Base-by-base conservation (phyloP, 345 rosid genomes). In the Geranium rotundifolium region DNA sequence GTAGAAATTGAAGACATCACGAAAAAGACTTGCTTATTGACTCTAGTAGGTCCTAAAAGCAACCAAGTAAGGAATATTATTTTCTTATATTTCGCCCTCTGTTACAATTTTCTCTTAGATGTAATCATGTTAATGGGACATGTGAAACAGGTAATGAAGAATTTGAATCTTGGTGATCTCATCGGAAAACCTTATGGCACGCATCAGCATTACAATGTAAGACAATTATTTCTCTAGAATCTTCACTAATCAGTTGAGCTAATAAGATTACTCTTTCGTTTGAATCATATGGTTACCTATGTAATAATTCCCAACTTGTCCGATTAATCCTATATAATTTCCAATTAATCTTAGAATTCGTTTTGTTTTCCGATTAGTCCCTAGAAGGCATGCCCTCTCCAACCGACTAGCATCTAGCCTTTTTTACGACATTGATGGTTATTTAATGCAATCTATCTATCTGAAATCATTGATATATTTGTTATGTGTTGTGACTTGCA, bases 1-100 rank as follows among this genome's bases (percentile, higher is more conserved):
- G 90, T 91, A 30, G 91, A 83, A 75, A 80, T 91, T 71, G 82
- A 81, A 71, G 95, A 91, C 66, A 83, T 88, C 59, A 83, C 90
- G 71, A 83, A 86, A 75, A 81, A 85, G 76, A 88, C 97, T 70
- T 76, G 81, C 77, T 82, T 91, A 34, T 85, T 86, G 31, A 71
- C 71, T 66, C 65, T 91, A 66, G 73, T 79, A 59, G 97, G 97
- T 68, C 90, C 97, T 12, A 70, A 76, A 73, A 83, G 91, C 73
- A 63, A 70, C 59, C 72, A 82, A 71, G 97, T 91, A 80, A 65
- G 83, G 60, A 60, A 68, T 9, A 57, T 65, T 65, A 56, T 60
- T 2, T n/a, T 58, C 5, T 69, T 49, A 17, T 52, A 34, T 41
- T 71, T 17, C 17, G 13, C 61, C 56, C 7, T 72, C 67, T 56